Percentiles rank a stretch among this genome's conserved stretches.
Evolutionary conservation across 805 yeast genomes (phyloP).

Genomic region (Wickerhamomyces chaumierensis): DNA sequence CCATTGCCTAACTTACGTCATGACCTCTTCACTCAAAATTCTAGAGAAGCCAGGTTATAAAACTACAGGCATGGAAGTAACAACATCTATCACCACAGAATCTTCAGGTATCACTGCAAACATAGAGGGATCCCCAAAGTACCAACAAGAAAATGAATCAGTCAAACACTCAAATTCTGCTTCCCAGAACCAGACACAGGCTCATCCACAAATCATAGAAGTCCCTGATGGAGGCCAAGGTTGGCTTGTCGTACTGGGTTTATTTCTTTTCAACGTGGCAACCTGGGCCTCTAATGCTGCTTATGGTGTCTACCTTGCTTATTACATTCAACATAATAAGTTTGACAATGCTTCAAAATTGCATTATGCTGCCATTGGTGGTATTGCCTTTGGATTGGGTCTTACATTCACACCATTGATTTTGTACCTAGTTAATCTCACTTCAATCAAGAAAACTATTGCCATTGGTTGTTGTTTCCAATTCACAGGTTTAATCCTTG

Average conservation of each 20-base stretch:
- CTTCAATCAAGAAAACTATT: conserved; percentile 34
- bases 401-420: conserved; percentile 51
- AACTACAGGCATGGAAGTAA: too few species aligned
- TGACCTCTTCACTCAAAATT: too few species aligned
- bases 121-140: too few species aligned
- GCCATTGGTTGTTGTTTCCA: conserved; percentile 38
- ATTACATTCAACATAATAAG: conserved; percentile 36
- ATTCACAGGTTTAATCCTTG: conserved; percentile 45
- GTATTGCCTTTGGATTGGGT: conserved; percentile 45
- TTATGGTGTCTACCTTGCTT: conserved; percentile 51
- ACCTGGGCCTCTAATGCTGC: conserved; percentile 20
- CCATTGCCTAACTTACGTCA: too few species aligned
- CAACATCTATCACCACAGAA: too few species aligned
- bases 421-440: conserved; percentile 1
- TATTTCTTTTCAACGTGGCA: conserved; percentile 14
- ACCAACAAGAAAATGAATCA: too few species aligned
- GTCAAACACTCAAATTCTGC: too few species aligned
- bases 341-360: conserved; percentile 43
- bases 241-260: conserved; percentile 15
- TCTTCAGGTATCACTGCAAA: too few species aligned
- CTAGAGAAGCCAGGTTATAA: too few species aligned
- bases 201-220: conserved; percentile 5
- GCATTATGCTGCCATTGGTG: conserved; percentile 60
- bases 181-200: too few species aligned
- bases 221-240: conserved; percentile 20